phyloP scores from a whole-genome alignment of 495 filamentous ascomycete species.

The Aspergillus sclerotioniger region DNA sequence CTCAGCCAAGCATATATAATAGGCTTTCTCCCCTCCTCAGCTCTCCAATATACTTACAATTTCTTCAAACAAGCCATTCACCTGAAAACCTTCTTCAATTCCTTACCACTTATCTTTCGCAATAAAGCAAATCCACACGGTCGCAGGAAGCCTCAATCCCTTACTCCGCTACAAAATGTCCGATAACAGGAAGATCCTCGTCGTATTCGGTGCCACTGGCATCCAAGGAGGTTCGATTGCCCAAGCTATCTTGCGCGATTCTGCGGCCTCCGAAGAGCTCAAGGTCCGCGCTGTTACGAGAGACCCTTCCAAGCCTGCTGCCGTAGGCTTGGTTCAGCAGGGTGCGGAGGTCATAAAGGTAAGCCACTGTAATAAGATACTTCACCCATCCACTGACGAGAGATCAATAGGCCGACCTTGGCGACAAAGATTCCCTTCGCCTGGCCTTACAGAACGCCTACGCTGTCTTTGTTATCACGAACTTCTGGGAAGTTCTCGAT shows the following conservation, averaged over 20 bases:
- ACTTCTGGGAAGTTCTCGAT: conserved; percentile 1
- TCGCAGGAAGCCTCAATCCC: too few relatives aligned
- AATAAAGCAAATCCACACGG: too few relatives aligned
- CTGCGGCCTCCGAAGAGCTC: not conserved
- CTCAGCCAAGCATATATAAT: too few relatives aligned
- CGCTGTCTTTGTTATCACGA: conserved; percentile 2
- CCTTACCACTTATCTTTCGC: not conserved
- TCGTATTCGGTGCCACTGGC: conserved; percentile 9
- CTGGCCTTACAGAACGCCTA: not conserved
- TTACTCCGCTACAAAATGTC: not conserved
- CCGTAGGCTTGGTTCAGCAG: not conserved
- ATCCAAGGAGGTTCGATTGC: conserved; percentile 5
- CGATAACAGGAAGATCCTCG: conserved; percentile 3
- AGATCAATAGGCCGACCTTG: not conserved
- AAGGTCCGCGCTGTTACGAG: conserved; percentile 1
- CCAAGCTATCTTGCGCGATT: conserved; percentile 1
- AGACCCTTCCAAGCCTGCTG: conserved; percentile 4
- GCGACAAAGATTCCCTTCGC: conserved; percentile 2
- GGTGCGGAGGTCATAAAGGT: conserved; percentile 6
- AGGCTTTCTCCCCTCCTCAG: too few relatives aligned
- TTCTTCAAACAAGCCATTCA: too few relatives aligned
- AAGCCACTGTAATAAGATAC: not conserved
- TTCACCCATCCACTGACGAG: not conserved
- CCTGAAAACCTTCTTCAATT: too few relatives aligned
- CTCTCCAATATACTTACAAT: too few relatives aligned